Evolutionary conservation across 305 asterid genomes (phyloP), one percentile per base, ranked within the genome.

Genomic region (Fraxinus platypoda): DNA sequence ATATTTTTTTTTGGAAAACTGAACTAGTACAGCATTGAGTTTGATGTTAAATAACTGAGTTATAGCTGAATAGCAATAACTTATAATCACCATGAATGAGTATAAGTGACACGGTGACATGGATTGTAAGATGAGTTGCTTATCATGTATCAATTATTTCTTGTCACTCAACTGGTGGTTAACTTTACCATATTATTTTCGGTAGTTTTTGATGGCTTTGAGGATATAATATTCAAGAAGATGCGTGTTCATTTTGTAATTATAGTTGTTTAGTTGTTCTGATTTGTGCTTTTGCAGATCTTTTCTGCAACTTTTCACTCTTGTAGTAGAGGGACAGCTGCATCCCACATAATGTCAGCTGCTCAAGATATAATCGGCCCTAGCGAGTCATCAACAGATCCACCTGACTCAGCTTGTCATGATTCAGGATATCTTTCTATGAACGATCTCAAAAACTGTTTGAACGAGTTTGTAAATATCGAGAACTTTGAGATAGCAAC

Each of bases 371-470:
- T 77, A 74, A 88, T 78, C 77, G 34, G 75, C 74, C 25, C 31
- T 59, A 9, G 78, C 73, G 85, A 80, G 77, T 78, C 80, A 57
- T 77, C 85, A 26, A 31, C 74, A 25, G 81, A 68, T 30, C 86
- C 85, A 57, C 78, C 75, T 75, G 75, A 57, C 73, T 80, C 57
- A 43, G 71, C 82, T 75, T 52, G 54, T 68, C 57, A 41, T 35
- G 62, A 6, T 73, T 38, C 78, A 34, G 79, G 77, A 81, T 80
- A 77, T 62, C 57, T 83, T 78, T 81, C 83, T 82, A 64, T 64
- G 75, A 68, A 74, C 62, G 91, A 82, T 62, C 88, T 88, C 34
- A 80, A 5, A 76, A 34, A 72, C 78, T 77, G 70, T 71, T 66
- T 88, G 28, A 59, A 86, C 37, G 83, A 82, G 34, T 71, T 80